Evolutionary conservation across 2,329 filamentous ascomycete species (phyloP).

Genomic region (Periconia digitata): DNA sequence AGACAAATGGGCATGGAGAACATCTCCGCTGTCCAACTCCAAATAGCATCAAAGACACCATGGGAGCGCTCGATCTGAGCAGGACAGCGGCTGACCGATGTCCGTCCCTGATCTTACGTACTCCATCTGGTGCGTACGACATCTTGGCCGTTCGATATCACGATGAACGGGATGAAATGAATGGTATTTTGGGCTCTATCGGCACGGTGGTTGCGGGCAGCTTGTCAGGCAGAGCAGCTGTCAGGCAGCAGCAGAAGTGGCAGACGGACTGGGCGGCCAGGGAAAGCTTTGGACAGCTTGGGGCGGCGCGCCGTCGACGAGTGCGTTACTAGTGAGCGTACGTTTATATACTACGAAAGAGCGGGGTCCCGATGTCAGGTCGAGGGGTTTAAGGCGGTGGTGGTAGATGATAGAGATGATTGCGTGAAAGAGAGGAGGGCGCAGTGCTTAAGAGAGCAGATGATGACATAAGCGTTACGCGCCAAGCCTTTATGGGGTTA

Average conservation of each 20-base stretch:
- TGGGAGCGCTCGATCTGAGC: background rate
- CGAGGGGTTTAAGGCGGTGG: conserved; percentile 12
- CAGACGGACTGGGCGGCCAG: conserved; percentile 1
- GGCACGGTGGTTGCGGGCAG: conserved; percentile 2
- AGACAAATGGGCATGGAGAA: conserved; percentile 26
- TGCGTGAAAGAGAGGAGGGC: conserved; percentile 6
- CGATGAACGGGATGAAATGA: background rate
- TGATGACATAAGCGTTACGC: conserved; percentile 1
- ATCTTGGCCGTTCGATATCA: conserved; percentile 6
- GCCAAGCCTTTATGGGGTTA: conserved; percentile 19
- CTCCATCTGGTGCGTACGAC: conserved; percentile 3
- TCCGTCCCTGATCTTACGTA: background rate
- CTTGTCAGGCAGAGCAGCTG: conserved; percentile 9
- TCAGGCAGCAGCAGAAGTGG: background rate
- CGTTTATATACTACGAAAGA: conserved; percentile 16
- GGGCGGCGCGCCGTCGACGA: conserved; percentile 3
- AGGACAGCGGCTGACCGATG: background rate
- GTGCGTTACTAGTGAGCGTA: background rate
- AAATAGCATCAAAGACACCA: background rate
- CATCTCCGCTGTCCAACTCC: conserved; percentile 19
- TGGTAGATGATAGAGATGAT: conserved; percentile 16
- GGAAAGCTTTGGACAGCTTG: background rate
- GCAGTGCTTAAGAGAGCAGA: background rate
- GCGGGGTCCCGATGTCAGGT: conserved; percentile 4
- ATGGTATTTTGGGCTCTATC: background rate